Conservation (phyloP, 2,329 filamentous ascomycete genomes). For the Pseudogymnoascus sp. region DNA sequence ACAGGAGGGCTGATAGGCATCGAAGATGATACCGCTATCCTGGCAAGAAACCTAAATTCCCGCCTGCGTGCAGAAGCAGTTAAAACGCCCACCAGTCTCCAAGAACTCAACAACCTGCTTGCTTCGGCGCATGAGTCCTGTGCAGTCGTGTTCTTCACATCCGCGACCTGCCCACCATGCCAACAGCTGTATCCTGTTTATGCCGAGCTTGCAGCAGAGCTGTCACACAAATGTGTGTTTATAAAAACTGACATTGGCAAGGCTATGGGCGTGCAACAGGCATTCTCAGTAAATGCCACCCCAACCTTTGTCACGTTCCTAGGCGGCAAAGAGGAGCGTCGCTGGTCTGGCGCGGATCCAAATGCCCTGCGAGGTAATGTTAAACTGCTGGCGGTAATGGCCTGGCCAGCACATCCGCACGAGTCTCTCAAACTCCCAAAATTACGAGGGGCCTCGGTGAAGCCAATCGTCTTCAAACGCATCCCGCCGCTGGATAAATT, state of each 20-base stretch:
- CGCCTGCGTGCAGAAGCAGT: conserved; percentile 39
- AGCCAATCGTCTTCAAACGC: conserved; percentile 63
- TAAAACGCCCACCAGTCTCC: conserved; percentile 48
- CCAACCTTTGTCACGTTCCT: conserved; percentile 86
- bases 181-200: conserved; percentile 74
- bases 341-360: conserved; percentile 72
- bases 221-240: conserved; percentile 57
- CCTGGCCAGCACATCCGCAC: conserved; percentile 69
- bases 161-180: conserved; percentile 76
- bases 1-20: conserved; percentile 25
- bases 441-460: conserved; percentile 53
- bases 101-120: conserved; percentile 53
- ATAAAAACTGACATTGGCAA: conserved; percentile 75
- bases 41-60: conserved; percentile 13
- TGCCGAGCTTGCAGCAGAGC: conserved; percentile 68
- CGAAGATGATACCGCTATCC: conserved; percentile 11
- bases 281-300: conserved; percentile 64
- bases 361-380: conserved; percentile 61
- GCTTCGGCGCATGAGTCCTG: conserved; percentile 53
- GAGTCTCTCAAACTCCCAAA: conserved; percentile 60
- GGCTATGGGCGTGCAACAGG: conserved; percentile 53
- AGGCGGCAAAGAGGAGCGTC: conserved; percentile 63
- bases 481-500: conserved; percentile 77
- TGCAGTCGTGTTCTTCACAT: conserved; percentile 87
- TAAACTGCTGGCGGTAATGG: conserved; percentile 64